These are phyloP conservation scores for Roridomyces roridus DNA, from an alignment of 768 basidiomycete species.

Conservation along the genomic window DNA sequence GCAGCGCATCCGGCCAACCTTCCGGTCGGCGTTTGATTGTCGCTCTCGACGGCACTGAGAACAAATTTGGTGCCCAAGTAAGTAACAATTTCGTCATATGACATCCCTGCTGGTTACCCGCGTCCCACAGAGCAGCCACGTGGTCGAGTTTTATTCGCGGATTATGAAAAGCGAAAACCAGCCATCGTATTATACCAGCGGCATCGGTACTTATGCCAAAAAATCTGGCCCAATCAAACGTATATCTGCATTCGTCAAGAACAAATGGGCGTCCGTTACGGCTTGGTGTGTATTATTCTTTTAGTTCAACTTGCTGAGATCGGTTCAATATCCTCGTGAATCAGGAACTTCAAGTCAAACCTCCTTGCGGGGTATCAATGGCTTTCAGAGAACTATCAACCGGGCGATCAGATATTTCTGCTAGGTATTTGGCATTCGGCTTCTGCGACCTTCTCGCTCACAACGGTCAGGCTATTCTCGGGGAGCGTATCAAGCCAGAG, in stretches of 20 bases:
- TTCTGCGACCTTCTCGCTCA: neutral
- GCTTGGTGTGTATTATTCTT: neutral
- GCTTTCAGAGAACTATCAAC: neutral
- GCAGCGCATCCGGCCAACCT: no score
- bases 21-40: neutral
- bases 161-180: conserved; percentile 38
- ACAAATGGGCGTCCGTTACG: neutral
- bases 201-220: conserved; percentile 39
- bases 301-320: neutral
- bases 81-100: neutral
- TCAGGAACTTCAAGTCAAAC: neutral
- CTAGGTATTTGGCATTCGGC: neutral
- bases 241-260: neutral
- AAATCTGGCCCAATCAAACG: conserved; percentile 4
- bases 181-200: conserved; percentile 44
- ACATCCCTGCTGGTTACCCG: neutral
- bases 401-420: neutral
- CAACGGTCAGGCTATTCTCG: neutral
- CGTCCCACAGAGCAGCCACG: conserved; percentile 48
- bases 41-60: neutral
- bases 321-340: neutral
- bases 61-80: neutral
- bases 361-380: neutral
- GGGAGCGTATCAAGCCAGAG: neutral
- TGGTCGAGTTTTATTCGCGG: conserved; percentile 42